Percentiles rank a stretch among this genome's conserved stretches.
Evolutionary conservation across 257 asterid genomes (phyloP).

Genomic region (Fraxinus cuspidata): DNA sequence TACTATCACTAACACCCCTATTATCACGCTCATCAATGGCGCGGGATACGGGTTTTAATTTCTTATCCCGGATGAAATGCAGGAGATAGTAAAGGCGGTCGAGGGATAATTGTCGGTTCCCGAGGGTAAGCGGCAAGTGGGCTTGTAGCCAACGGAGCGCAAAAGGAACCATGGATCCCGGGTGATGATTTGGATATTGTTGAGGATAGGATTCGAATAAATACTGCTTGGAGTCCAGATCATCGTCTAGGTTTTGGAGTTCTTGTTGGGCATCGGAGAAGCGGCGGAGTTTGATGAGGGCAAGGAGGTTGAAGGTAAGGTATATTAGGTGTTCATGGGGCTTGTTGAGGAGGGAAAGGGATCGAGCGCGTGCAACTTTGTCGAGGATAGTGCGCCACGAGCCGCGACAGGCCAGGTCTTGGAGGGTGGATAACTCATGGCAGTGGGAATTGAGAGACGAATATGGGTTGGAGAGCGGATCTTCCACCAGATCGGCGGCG

Average conservation of each 20-base stretch:
- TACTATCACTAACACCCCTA: constrained; percentile 8
- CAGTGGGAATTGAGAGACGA: constrained; percentile 70
- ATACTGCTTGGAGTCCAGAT: constrained; percentile 60
- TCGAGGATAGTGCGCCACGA: constrained; percentile 89
- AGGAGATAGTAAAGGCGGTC: constrained; percentile 79
- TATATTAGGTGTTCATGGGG: constrained; percentile 90
- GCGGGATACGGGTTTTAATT: not conserved
- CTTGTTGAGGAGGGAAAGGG: constrained; percentile 68
- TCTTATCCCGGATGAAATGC: constrained; percentile 53
- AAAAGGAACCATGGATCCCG: constrained; percentile 87
- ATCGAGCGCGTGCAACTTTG: constrained; percentile 85
- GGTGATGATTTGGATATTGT: constrained; percentile 62
- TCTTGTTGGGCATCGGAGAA: constrained; percentile 75
- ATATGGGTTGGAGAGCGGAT: constrained; percentile 63
- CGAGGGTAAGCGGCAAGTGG: constrained; percentile 70
- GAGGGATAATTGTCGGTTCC: constrained; percentile 67
- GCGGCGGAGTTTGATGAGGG: constrained; percentile 87
- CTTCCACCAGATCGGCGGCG: constrained; percentile 31
- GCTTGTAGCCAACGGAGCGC: constrained; percentile 93
- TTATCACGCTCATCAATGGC: not conserved
- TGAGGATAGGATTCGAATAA: constrained; percentile 61
- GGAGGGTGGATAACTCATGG: constrained; percentile 69
- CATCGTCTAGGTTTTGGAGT: constrained; percentile 61
- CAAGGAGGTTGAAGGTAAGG: constrained; percentile 82
- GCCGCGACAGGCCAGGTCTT: constrained; percentile 93